phyloP scores from a whole-genome alignment of 148 eudicot species.

The Chenopodium berlandieri region DNA sequence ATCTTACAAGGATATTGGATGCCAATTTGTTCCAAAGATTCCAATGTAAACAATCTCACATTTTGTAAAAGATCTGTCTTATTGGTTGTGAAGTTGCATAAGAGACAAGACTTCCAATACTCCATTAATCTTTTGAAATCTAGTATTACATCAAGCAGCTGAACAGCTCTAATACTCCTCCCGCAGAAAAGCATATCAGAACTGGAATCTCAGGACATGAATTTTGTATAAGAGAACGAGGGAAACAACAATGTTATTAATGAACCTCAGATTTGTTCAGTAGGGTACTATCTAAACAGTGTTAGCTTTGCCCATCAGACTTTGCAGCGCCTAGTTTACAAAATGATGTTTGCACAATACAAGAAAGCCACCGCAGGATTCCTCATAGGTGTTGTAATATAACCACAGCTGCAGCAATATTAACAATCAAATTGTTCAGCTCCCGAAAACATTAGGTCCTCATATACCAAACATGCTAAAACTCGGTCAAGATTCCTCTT shows the following conservation, averaged over 20 bases:
- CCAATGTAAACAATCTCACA: not conserved
- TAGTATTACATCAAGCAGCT: not conserved
- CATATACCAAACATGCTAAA: not conserved
- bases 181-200: not conserved
- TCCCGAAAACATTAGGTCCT: not conserved
- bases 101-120: not conserved
- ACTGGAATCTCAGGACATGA: too few relatives aligned
- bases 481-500: not conserved
- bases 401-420: not conserved
- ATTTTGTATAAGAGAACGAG: not conserved
- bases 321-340: not conserved
- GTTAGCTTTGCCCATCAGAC: not conserved
- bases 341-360: not conserved
- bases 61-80: not conserved
- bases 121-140: not conserved
- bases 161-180: not conserved
- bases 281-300: not conserved
- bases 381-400: not conserved
- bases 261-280: not conserved
- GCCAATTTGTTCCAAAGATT: not conserved
- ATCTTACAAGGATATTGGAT: not conserved
- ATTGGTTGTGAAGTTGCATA: not conserved
- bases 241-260: not conserved
- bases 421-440: not conserved
- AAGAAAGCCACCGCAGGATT: not conserved